A percentile compares a stretch with the other conserved stretches of the same genome.
Evolutionary conservation across 805 yeast genomes (phyloP).

Genomic region (Yarrowia hollandica): DNA sequence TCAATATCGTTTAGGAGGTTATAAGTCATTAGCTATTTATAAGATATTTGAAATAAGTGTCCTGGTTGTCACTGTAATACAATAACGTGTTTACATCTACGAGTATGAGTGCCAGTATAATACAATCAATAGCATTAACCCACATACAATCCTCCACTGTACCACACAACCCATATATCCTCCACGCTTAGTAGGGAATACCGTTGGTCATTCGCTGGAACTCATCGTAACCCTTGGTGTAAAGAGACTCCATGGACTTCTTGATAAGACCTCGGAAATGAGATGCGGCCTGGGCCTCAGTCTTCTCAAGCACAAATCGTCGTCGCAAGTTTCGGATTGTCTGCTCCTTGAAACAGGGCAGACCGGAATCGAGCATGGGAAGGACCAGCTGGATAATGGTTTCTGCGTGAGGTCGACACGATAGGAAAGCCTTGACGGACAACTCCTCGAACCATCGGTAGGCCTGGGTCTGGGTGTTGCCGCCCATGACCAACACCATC

Average conservation of each 20-base stretch:
- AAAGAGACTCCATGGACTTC: slow-evolving; percentile 81
- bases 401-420: slow-evolving; percentile 85
- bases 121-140: slow-evolving; percentile 11
- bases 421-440: slow-evolving; percentile 87
- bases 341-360: slow-evolving; percentile 86
- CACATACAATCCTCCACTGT: slow-evolving; percentile 2
- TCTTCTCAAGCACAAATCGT: slow-evolving; percentile 78
- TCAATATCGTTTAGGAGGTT: too few species aligned
- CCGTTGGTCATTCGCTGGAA: slow-evolving; percentile 97
- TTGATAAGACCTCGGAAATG: slow-evolving; percentile 73
- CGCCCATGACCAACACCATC: slow-evolving; percentile 97
- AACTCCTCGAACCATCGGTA: slow-evolving; percentile 92
- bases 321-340: slow-evolving; percentile 75
- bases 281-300: slow-evolving; percentile 81
- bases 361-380: slow-evolving; percentile 93
- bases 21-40: too few species aligned
- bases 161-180: not conserved
- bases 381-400: slow-evolving; percentile 77
- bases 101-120: too few species aligned
- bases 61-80: too few species aligned
- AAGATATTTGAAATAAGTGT: too few species aligned
- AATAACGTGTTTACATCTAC: too few species aligned
- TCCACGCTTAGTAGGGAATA: slow-evolving; percentile 68
- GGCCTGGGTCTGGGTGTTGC: slow-evolving; percentile 77
- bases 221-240: slow-evolving; percentile 94